These are phyloP conservation scores for Mallotus nudiflorus DNA, from an alignment of 345 rosid genomes.

Conservation along the genomic window DNA sequence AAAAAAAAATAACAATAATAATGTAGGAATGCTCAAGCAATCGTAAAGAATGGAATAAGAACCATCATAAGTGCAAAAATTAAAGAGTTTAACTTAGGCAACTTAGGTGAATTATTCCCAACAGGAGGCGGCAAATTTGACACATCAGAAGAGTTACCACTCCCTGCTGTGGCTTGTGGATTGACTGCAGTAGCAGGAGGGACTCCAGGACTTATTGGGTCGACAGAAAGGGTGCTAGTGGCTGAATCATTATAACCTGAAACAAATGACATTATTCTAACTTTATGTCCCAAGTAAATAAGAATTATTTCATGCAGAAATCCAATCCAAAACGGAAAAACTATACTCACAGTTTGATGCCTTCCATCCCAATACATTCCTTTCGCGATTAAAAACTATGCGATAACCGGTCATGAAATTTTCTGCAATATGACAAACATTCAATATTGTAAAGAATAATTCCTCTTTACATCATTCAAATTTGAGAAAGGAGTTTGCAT, in stretches of 20 bases:
- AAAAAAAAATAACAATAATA: not conserved
- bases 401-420: slow-evolving; percentile 82
- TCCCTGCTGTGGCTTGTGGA: slow-evolving; percentile 60
- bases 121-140: slow-evolving; percentile 31
- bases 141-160: slow-evolving; percentile 7
- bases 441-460: slow-evolving; percentile 9
- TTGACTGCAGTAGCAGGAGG: slow-evolving; percentile 60
- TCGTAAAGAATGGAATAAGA: slow-evolving; percentile 32
- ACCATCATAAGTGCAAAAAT: slow-evolving; percentile 14
- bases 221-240: slow-evolving; percentile 37
- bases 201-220: slow-evolving; percentile 36
- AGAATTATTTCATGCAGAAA: not conserved
- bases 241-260: slow-evolving; percentile 43
- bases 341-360: slow-evolving; percentile 64
- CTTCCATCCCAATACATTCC: slow-evolving; percentile 63
- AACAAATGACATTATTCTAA: not conserved
- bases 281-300: not conserved
- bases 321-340: not conserved
- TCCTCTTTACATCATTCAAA: not conserved
- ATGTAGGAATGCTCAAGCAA: slow-evolving; percentile 26
- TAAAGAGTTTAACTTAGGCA: slow-evolving; percentile 11
- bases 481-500: too few relatives aligned
- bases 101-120: slow-evolving; percentile 17
- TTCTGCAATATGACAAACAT: slow-evolving; percentile 42
- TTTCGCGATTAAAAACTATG: slow-evolving; percentile 69